Base-by-base conservation (phyloP, 495 filamentous ascomycete genomes). In the Delitschia confertaspora region DNA sequence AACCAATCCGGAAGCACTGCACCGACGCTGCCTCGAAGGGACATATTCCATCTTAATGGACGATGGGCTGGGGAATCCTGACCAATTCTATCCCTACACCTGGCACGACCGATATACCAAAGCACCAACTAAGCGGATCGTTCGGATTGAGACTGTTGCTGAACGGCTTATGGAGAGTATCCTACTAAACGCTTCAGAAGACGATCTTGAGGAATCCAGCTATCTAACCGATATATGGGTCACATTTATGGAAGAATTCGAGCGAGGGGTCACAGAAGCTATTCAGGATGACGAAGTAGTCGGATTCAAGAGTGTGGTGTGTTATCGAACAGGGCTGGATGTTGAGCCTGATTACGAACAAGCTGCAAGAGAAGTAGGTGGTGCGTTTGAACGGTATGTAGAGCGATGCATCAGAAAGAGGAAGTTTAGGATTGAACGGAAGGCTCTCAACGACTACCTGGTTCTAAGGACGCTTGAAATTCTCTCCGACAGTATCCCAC, bases 271-370 rank as follows among this genome's bases (percentile, higher is more conserved):
- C 34, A 45, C 60, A 20, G 57, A 56, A 9, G 71, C 73, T 0
- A 65, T 84, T 31, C 60, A 66, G 0, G 79, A 91, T 56, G 65
- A 72, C 1, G 71, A 79, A 10, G 82, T 94, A 20, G 85, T 76
- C 5, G 88, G 73, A 4, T 95, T 95, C 70, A 93, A 93, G 59
- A 82, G 78, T 4, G 76, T 88, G 21, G 70, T 93, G 36, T 93
- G 87, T 59, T 93, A 93, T 57, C 75, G 88, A 9, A 83, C 76
- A 2, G 87, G 88, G 0, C 67, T 95, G 10, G 72, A 75, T 42
- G 62, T 85, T 22, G 40, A 51, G 18, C 53, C 59, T 0, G 45
- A 53, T 10, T 44, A 61, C 6, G 41, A 58, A 22, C 36, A 60
- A 36, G 38, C 55, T 11, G 31, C 44, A 13, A 44, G 60, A 3